Conservation (phyloP, 352 stramenopile species). For the Globisporangium sylvaticum region DNA sequence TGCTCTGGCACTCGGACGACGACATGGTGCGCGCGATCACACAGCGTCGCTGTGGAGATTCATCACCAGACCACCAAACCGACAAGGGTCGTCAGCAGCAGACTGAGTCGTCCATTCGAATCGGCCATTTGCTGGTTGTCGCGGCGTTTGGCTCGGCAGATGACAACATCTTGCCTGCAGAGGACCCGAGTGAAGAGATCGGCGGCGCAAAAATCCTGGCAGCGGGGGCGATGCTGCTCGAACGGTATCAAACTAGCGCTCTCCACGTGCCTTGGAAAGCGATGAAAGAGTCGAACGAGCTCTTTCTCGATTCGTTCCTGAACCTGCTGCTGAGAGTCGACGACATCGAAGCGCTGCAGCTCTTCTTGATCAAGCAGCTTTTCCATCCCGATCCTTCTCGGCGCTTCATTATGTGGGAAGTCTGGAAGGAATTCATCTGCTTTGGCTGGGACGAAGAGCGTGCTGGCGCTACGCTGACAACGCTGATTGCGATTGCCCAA, state of each 20-base stretch:
- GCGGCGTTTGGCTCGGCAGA: slow-evolving; percentile 23
- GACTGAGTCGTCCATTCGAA: slow-evolving; percentile 26
- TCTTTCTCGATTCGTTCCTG: slow-evolving; percentile 47
- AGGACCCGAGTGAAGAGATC: slow-evolving; percentile 2
- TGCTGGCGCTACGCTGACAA: slow-evolving; percentile 23
- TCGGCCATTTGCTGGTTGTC: slow-evolving; percentile 36
- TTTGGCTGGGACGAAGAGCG: slow-evolving; percentile 42
- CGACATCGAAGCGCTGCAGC: slow-evolving; percentile 31
- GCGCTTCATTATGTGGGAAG: slow-evolving; percentile 39
- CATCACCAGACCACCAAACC: slow-evolving; percentile 1
- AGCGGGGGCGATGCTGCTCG: slow-evolving; percentile 30
- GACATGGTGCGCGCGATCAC: slow-evolving; percentile 41
- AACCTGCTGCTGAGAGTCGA: slow-evolving; percentile 22
- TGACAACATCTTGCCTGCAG: background rate
- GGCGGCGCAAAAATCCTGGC: slow-evolving; percentile 15
- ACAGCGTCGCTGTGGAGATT: slow-evolving; percentile 18
- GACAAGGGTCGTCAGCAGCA: background rate
- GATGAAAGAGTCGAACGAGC: slow-evolving; percentile 3
- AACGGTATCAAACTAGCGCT: slow-evolving; percentile 33
- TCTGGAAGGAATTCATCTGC: slow-evolving; percentile 61
- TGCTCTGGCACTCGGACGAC: slow-evolving; percentile 35
- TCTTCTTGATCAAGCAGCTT: slow-evolving; percentile 50
- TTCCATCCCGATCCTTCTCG: slow-evolving; percentile 40
- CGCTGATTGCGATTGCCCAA: slow-evolving; percentile 33
- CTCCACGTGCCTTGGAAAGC: slow-evolving; percentile 13